A percentile compares a stretch with the other conserved stretches of the same genome.
These are phyloP conservation scores for Pelomyxa schiedti DNA, from an alignment of 78 protist species.

Conservation along the genomic window DNA sequence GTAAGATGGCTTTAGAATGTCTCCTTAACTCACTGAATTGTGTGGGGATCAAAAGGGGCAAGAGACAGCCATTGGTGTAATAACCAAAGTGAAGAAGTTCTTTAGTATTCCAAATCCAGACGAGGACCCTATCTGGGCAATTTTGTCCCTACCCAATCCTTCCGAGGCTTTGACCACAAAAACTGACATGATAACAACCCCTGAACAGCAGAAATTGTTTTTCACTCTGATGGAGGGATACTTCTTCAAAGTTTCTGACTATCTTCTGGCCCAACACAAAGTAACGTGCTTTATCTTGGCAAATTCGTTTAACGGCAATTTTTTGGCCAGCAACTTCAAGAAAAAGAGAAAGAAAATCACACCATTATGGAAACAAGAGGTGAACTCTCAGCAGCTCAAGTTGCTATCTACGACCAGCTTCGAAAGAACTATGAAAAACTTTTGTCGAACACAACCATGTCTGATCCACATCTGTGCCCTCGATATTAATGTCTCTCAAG, in stretches of 20 bases:
- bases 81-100: no score
- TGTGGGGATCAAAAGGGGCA: no score
- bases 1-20: no score
- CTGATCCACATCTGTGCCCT: conserved; percentile 2
- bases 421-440: conserved; percentile 42
- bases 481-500: background rate
- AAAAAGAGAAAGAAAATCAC: background rate
- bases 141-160: no score
- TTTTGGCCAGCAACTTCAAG: no score
- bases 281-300: no score
- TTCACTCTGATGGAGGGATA: background rate
- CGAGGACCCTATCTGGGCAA: no score
- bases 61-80: no score
- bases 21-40: no score
- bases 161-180: no score
- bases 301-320: no score
- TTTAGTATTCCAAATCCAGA: no score
- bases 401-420: conserved; percentile 8
- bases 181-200: background rate
- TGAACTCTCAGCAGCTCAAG: conserved; percentile 20
- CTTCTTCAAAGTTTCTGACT: background rate
- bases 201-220: background rate
- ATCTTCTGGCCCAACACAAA: background rate
- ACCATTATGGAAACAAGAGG: background rate
- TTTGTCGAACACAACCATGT: conserved; percentile 10